Evolutionary conservation across 768 basidiomycete genomes (phyloP), one percentile per base, ranked within the genome.

Genomic region (Jaapia argillacea): DNA sequence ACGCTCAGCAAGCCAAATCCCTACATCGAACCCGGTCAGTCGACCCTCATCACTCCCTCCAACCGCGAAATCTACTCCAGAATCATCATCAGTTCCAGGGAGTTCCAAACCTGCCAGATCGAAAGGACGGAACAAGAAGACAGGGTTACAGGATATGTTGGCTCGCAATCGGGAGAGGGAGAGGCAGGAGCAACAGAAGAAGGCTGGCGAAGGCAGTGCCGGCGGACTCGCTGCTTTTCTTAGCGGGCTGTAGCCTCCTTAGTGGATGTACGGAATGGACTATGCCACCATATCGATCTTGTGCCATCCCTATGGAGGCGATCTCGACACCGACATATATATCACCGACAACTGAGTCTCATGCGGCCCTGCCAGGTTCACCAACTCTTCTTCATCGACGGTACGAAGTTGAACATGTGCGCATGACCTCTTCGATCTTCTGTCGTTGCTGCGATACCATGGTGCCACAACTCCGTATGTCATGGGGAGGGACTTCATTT

Each of bases 121-220:
- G 42, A 43, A 62, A 5, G 67, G 69, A 6, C 55, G 64, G 7
- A 82, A 81, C 59, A 77, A 76, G 57, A 74, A 71, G 51, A 58
- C 70, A 1, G 70, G 70, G 6, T 54, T 88, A 33, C 81, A 77
- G 55, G 70, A 76, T 35, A 70, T 88, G 66, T 65, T 87, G 25
- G 70, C 70, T 22, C 72, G 74, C 31, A 82, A 80, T 48, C 74
- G 71, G 38, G 66, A 79, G 48, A 66, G 70, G 51, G 66, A 73
- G 54, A 63, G 64, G 40, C 65, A 63, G 50, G 66, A 68, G 59
- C 61, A 56, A 51, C 54, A 58, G 45, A 54, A 51, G 36, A 50
- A 43, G 39, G 56, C 48, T 41, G 61, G 52, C 38, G 51, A 49
- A 13, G 51, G 46, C 3, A 33, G 41, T 2, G 46, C 51, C 13